phyloP scores from a whole-genome alignment of 495 filamentous ascomycete genomes.

The Cladorrhinum samala region DNA sequence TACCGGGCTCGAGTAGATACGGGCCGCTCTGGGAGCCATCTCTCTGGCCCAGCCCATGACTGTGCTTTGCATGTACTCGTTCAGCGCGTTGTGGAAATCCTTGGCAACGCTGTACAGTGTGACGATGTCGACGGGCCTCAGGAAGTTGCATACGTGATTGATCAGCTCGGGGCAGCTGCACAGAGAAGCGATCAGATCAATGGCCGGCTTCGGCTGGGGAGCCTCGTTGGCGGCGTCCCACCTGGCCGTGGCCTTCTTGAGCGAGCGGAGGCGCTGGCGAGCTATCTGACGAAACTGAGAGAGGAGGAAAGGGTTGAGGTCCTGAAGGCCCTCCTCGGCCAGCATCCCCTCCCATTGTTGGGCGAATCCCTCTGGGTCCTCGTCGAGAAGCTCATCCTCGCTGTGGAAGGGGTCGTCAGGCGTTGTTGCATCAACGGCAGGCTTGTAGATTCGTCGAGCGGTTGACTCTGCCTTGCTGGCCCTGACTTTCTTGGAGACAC shows the following conservation, averaged over 20 bases:
- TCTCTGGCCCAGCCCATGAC: constrained; percentile 18
- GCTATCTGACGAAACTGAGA: constrained; percentile 11
- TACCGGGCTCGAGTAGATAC: constrained; percentile 45
- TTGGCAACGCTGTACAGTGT: constrained; percentile 53
- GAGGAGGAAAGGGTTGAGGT: constrained; percentile 7
- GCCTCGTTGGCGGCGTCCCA: not conserved
- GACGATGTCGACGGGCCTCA: constrained; percentile 45
- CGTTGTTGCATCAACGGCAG: not conserved
- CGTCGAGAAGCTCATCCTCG: not conserved
- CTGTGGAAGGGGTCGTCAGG: not conserved
- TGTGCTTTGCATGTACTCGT: constrained; percentile 37
- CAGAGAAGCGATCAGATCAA: constrained; percentile 49
- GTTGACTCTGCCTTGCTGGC: too few relatives aligned
- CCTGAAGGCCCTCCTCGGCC: constrained; percentile 4
- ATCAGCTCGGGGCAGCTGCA: constrained; percentile 42
- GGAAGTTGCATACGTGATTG: constrained; percentile 43
- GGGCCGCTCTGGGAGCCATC: constrained; percentile 39
- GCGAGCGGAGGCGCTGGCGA: constrained; percentile 4
- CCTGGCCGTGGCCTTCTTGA: constrained; percentile 7
- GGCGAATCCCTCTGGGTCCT: constrained; percentile 11
- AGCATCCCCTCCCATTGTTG: constrained; percentile 1
- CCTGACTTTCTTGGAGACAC: constrained; percentile 7
- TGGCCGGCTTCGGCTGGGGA: constrained; percentile 10
- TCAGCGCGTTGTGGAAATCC: constrained; percentile 48
- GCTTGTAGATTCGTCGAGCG: not conserved